phyloP scores from a whole-genome alignment of 75 land plant species.

The Cunninghamia lanceolata region DNA sequence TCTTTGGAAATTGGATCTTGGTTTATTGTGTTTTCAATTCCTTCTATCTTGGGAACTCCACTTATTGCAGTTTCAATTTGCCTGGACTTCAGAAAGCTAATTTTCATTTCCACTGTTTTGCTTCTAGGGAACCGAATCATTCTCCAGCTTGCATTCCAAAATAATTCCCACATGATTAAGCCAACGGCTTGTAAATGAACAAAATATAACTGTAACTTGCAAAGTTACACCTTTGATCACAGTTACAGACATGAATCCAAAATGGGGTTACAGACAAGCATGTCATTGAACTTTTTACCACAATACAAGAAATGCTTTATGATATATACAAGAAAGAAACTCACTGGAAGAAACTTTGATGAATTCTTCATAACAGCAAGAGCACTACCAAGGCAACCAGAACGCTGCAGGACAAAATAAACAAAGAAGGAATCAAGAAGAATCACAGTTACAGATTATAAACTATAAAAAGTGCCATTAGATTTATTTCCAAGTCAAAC shows the following conservation, averaged over 20 bases:
- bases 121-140: not conserved
- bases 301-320: not conserved
- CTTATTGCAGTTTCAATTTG: not conserved
- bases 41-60: not conserved
- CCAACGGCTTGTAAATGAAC: not conserved
- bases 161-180: not conserved
- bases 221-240: not conserved
- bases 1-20: not conserved
- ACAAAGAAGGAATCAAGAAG: not conserved
- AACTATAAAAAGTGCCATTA: not conserved
- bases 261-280: not conserved
- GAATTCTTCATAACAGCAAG: slow-evolving; percentile 95
- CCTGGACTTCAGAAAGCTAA: not conserved
- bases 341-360: slow-evolving; percentile 74
- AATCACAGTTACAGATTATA: not conserved
- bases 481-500: not conserved
- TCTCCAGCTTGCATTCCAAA: not conserved
- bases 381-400: slow-evolving; percentile 84
- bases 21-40: not conserved
- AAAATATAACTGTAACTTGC: not conserved
- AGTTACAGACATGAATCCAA: not conserved
- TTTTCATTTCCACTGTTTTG: not conserved
- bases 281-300: not conserved
- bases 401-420: slow-evolving; percentile 41
- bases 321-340: slow-evolving; percentile 3